Conservation (phyloP, 1,139 yeast species). For the Candida buenavistaensis region DNA sequence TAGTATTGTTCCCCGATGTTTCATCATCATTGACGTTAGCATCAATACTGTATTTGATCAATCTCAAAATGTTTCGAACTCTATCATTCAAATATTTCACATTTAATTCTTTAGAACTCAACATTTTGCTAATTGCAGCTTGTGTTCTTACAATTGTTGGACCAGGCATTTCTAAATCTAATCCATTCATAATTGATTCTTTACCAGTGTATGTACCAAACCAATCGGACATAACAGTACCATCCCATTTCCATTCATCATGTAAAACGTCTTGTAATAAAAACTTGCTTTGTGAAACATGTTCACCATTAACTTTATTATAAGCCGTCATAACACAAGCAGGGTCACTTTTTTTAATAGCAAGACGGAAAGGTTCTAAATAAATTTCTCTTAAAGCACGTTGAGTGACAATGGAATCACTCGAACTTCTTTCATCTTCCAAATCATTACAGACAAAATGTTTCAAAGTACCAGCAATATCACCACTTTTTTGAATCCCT, state of each 20-base stretch:
- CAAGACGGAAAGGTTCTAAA: conserved; percentile 61
- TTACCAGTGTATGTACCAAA: conserved; percentile 53
- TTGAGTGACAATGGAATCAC: conserved; percentile 50
- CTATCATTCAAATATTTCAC: conserved; percentile 41
- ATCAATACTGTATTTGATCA: conserved; percentile 39
- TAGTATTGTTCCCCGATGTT: conserved; percentile 31
- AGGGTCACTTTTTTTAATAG: conserved; percentile 44
- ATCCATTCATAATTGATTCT: conserved; percentile 50
- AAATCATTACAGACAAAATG: conserved; percentile 63
- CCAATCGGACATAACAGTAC: conserved; percentile 64
- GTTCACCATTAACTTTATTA: conserved; percentile 58
- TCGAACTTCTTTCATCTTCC: conserved; percentile 54
- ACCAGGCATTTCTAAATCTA: conserved; percentile 69
- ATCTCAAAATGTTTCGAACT: conserved; percentile 45
- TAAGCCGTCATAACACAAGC: conserved; percentile 55
- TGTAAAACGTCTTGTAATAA: conserved; percentile 44
- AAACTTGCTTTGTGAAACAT: conserved; percentile 46
- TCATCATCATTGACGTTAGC: conserved; percentile 35
- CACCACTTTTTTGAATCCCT: conserved; percentile 31
- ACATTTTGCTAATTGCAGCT: conserved; percentile 30
- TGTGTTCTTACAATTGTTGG: conserved; percentile 47
- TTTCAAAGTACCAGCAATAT: conserved; percentile 55
- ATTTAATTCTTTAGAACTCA: conserved; percentile 31
- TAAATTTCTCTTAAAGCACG: conserved; percentile 64
- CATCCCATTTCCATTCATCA: conserved; percentile 42